These are phyloP conservation scores for Euphorbia corollata DNA, from an alignment of 441 rosid genomes.

Conservation along the genomic window DNA sequence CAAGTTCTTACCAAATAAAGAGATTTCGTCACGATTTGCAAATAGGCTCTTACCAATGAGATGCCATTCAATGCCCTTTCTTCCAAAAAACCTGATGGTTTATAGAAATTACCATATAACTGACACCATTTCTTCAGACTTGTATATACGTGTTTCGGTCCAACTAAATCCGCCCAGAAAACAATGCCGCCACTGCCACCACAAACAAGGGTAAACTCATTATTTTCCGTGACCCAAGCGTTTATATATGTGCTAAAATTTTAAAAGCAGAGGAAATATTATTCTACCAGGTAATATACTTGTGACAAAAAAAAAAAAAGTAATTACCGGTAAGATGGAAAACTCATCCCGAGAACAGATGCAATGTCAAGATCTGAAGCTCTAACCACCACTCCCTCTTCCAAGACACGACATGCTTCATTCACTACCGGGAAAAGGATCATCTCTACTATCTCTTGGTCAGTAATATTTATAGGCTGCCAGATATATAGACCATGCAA, in stretches of 20 bases:
- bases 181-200: conserved; percentile 71
- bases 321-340: conserved; percentile 82
- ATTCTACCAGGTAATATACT: too few relatives aligned
- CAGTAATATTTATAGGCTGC: conserved; percentile 71
- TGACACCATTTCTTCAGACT: conserved; percentile 69
- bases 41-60: conserved; percentile 48
- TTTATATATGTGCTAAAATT: not conserved
- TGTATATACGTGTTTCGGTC: conserved; percentile 48
- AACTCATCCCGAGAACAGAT: conserved; percentile 94
- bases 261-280: not conserved
- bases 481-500: conserved; percentile 20
- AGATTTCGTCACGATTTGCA: too few relatives aligned
- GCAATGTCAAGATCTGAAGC: conserved; percentile 92
- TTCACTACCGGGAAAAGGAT: conserved; percentile 88
- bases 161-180: conserved; percentile 73
- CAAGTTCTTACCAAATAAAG: too few relatives aligned
- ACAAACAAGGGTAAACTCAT: too few relatives aligned
- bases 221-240: not conserved
- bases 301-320: too few relatives aligned
- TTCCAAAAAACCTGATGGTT: conserved; percentile 76
- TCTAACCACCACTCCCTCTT: conserved; percentile 75
- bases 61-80: conserved; percentile 69
- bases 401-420: conserved; percentile 85
- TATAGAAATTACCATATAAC: conserved; percentile 56
- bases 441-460: conserved; percentile 82